Evolutionary conservation across 2,329 filamentous ascomycete genomes (phyloP).

Genomic region (Fusarium verticillioides): DNA sequence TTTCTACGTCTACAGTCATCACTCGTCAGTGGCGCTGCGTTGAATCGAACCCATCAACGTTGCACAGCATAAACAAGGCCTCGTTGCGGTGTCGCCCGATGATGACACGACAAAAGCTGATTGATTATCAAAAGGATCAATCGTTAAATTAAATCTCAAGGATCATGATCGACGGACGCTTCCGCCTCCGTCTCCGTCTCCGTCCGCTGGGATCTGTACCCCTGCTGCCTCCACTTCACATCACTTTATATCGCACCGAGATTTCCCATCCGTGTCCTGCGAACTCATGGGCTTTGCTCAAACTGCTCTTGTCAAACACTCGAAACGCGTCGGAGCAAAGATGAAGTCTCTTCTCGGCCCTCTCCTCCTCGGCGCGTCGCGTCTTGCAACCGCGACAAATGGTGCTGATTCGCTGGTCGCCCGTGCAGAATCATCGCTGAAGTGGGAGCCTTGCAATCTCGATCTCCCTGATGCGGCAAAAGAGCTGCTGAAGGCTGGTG

Average conservation of each 20-base stretch:
- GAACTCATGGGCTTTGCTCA: background rate
- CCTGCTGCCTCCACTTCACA: background rate
- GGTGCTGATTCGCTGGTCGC: background rate
- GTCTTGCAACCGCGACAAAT: background rate
- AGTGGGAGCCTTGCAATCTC: conserved; percentile 11
- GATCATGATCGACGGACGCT: background rate
- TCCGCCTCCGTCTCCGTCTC: background rate
- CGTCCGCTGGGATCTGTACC: background rate
- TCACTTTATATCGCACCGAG: background rate
- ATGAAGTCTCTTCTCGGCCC: conserved; percentile 3
- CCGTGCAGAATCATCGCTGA: background rate
- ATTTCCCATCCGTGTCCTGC: background rate
- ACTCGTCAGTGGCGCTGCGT: background rate
- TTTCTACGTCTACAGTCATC: fast-evolving
- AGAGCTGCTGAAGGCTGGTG: conserved; percentile 8
- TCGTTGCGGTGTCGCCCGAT: background rate
- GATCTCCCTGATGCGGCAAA: conserved; percentile 4
- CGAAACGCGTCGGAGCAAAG: background rate
- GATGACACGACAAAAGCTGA: background rate
- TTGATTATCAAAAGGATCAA: conserved; percentile 6
- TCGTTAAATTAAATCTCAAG: background rate
- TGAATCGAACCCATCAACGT: background rate
- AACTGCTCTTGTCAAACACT: background rate
- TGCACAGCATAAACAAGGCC: background rate
- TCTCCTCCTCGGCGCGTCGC: conserved; percentile 2